Conservation (phyloP, 352 stramenopile genomes). For the Phytophthora rubi region DNA sequence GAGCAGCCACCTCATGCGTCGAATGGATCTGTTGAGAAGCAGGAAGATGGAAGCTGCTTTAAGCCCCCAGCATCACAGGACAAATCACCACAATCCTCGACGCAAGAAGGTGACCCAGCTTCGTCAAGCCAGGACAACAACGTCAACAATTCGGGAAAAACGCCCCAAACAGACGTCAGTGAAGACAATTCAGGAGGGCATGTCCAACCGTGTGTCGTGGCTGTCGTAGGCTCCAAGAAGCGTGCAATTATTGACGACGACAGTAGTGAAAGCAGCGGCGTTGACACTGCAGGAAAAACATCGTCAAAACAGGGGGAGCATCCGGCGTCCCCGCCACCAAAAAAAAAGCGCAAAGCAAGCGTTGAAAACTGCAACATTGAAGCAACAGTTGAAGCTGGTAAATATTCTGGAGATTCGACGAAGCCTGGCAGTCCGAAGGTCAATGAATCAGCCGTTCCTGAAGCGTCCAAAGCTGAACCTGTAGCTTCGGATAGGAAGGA, state of each 20-base stretch:
- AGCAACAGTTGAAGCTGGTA: conserved; percentile 1
- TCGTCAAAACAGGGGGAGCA: conserved; percentile 6
- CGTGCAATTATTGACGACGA: conserved; percentile 72
- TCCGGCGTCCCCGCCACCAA: conserved; percentile 8
- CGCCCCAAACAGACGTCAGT: conserved; percentile 20
- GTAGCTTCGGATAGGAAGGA: conserved; percentile 3
- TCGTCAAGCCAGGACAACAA: conserved; percentile 1
- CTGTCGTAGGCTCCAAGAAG: conserved; percentile 52
- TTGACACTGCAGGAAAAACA: conserved; percentile 18
- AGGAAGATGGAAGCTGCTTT: not conserved
- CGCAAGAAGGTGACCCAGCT: not conserved
- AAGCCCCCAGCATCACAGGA: not conserved
- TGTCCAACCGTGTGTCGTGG: conserved; percentile 22
- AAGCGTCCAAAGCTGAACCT: conserved; percentile 4
- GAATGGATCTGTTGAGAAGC: not conserved
- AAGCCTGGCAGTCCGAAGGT: conserved; percentile 1
- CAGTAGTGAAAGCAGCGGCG: conserved; percentile 54
- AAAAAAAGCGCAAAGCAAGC: conserved; percentile 32
- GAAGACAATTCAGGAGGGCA: conserved; percentile 35
- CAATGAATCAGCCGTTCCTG: conserved; percentile 5
- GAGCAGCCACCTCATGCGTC: conserved; percentile 9
- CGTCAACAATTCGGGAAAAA: conserved; percentile 14
- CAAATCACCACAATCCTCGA: not conserved
- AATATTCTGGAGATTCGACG: not conserved
- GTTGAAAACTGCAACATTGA: conserved; percentile 6